These are phyloP conservation scores for Sordariomycetes sp. DNA, from an alignment of 2,329 filamentous ascomycete species.

Conservation along the genomic window DNA sequence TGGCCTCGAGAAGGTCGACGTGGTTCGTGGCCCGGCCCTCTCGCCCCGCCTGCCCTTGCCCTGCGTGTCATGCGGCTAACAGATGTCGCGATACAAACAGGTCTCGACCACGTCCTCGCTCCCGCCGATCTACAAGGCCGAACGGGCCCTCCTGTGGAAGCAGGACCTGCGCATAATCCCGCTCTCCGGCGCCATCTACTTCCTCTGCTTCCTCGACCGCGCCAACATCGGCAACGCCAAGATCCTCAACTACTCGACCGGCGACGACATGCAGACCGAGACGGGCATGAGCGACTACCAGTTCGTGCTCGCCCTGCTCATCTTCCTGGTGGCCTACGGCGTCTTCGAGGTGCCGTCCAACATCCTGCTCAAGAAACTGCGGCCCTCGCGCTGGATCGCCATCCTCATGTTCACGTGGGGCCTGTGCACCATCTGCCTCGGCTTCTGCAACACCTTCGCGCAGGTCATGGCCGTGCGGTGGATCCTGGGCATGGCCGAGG, in stretches of 20 bases:
- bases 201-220: conserved; percentile 57
- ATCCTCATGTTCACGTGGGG: conserved; percentile 60
- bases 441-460: conserved; percentile 49
- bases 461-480: conserved; percentile 58
- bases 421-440: conserved; percentile 55
- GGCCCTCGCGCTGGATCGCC: conserved; percentile 51
- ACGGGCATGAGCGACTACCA: conserved; percentile 51
- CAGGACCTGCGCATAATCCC: conserved; percentile 56
- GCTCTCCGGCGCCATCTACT: conserved; percentile 51
- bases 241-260: conserved; percentile 49
- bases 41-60: background rate
- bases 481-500: conserved; percentile 59
- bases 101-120: background rate
- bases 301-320: conserved; percentile 47
- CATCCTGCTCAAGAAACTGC: conserved; percentile 52
- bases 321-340: conserved; percentile 50
- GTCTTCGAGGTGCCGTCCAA: conserved; percentile 58
- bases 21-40: background rate
- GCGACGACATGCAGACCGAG: conserved; percentile 51
- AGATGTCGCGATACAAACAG: background rate
- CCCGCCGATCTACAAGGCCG: conserved; percentile 6
- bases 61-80: background rate
- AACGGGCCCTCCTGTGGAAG: conserved; percentile 36
- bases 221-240: conserved; percentile 62
- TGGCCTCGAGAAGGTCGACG: background rate